Evolutionary conservation across 1,139 yeast genomes (phyloP).

Genomic region (Yamadazyma jaroonii): DNA sequence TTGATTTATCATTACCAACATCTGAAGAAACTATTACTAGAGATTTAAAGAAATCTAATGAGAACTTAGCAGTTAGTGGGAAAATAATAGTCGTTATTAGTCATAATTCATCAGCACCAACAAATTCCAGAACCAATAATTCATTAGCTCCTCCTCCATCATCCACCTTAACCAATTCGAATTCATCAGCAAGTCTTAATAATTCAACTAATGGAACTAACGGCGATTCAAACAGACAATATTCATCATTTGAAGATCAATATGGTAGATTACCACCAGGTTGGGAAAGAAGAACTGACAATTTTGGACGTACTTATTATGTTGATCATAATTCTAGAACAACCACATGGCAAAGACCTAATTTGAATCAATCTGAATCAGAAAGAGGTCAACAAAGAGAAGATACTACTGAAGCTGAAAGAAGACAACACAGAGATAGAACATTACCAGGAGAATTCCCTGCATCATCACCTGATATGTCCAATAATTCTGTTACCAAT

Average conservation of each 20-base stretch:
- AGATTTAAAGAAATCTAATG: constrained; percentile 88
- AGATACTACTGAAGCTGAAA: constrained; percentile 76
- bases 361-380: constrained; percentile 63
- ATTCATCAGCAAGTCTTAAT: constrained; percentile 6
- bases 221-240: constrained; percentile 48
- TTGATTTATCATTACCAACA: constrained; percentile 59
- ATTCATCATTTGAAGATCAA: constrained; percentile 94
- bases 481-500: constrained; percentile 27
- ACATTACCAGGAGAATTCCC: constrained; percentile 79
- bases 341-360: constrained; percentile 98
- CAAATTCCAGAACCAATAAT: constrained; percentile 6
- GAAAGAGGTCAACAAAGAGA: constrained; percentile 62
- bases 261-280: constrained; percentile 96
- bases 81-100: constrained; percentile 78
- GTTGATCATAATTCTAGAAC: constrained; percentile 97
- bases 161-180: constrained; percentile 9
- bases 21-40: constrained; percentile 88
- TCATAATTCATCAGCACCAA: constrained; percentile 19
- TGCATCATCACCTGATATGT: constrained; percentile 24
- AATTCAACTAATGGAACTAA: constrained; percentile 11
- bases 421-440: constrained; percentile 88
- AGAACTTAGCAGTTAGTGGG: constrained; percentile 88
- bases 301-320: constrained; percentile 94
- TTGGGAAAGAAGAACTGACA: constrained; percentile 98
- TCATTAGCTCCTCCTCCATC: constrained; percentile 8